A percentile compares a stretch with the other conserved stretches of the same genome.
These are phyloP conservation scores for Cladosporium sp. DNA, from an alignment of 2,329 filamentous ascomycete genomes.

Conservation along the genomic window DNA sequence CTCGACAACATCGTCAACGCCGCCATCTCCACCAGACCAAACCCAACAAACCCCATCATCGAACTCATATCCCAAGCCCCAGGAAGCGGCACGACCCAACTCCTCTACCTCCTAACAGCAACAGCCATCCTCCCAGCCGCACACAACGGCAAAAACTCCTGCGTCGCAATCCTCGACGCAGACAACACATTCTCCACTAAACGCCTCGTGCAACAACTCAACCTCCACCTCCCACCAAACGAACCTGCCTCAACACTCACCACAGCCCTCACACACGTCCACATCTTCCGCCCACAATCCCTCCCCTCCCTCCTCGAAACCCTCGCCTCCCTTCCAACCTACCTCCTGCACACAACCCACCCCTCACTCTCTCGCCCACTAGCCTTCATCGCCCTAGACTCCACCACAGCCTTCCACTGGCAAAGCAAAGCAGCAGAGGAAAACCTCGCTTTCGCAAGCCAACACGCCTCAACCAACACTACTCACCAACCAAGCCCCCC, in stretches of 20 bases:
- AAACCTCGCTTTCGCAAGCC: conserved; percentile 17
- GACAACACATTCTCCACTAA: conserved; percentile 50
- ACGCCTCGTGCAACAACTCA: conserved; percentile 41
- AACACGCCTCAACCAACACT: conserved; percentile 14
- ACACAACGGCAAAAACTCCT: conserved; percentile 43
- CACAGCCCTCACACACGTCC: conserved; percentile 48
- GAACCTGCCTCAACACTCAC: conserved; percentile 6
- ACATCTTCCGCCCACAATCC: conserved; percentile 54
- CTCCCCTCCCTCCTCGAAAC: conserved; percentile 48
- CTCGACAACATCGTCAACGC: conserved; percentile 39
- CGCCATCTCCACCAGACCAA: conserved; percentile 13
- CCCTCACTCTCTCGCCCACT: conserved; percentile 43
- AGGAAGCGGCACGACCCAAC: conserved; percentile 53
- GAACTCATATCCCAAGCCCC: conserved; percentile 51
- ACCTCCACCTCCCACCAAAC: conserved; percentile 21
- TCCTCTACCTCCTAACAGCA: conserved; percentile 54
- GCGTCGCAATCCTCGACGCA: conserved; percentile 53
- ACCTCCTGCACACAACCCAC: conserved; percentile 47
- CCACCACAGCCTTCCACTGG: conserved; percentile 53
- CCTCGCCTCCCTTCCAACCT: conserved; percentile 42
- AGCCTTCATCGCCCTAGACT: conserved; percentile 51
- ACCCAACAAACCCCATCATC: conserved; percentile 37
- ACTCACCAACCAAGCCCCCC: not conserved
- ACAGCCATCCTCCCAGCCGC: conserved; percentile 46
- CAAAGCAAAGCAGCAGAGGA: conserved; percentile 43